Conservation (phyloP, 2,329 filamentous ascomycete genomes). For the Phoma sp. region DNA sequence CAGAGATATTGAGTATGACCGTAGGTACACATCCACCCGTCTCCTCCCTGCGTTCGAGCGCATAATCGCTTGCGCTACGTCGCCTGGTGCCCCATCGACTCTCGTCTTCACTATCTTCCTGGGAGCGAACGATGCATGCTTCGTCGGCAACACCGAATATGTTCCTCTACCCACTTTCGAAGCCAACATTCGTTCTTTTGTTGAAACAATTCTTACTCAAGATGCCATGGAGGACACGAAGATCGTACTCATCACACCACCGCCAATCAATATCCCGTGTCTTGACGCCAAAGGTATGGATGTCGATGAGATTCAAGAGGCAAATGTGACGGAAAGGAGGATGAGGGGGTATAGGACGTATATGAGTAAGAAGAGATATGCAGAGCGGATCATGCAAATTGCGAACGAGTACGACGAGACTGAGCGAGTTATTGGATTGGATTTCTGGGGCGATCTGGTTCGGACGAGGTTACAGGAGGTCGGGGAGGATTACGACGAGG, state of each 20-base stretch:
- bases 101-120: conserved; percentile 52
- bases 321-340: conserved; percentile 20
- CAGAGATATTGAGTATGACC: neutral
- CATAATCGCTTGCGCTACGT: conserved; percentile 31
- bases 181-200: conserved; percentile 45
- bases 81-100: conserved; percentile 30
- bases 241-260: conserved; percentile 49
- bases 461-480: conserved; percentile 34
- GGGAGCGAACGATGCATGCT: conserved; percentile 51
- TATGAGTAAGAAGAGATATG: conserved; percentile 50
- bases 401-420: conserved; percentile 44
- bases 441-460: conserved; percentile 45
- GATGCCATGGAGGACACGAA: conserved; percentile 42
- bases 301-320: conserved; percentile 10
- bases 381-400: conserved; percentile 48
- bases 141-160: conserved; percentile 30
- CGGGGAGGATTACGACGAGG: conserved; percentile 35
- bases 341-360: conserved; percentile 43
- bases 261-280: conserved; percentile 44
- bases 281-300: neutral
- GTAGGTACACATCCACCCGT: conserved; percentile 39
- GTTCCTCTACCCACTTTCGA: conserved; percentile 46
- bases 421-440: conserved; percentile 41
- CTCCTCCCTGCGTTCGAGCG: conserved; percentile 34
- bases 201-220: conserved; percentile 44